phyloP scores from a whole-genome alignment of 2,329 filamentous ascomycete species.

The Diaporthe caulivora region DNA sequence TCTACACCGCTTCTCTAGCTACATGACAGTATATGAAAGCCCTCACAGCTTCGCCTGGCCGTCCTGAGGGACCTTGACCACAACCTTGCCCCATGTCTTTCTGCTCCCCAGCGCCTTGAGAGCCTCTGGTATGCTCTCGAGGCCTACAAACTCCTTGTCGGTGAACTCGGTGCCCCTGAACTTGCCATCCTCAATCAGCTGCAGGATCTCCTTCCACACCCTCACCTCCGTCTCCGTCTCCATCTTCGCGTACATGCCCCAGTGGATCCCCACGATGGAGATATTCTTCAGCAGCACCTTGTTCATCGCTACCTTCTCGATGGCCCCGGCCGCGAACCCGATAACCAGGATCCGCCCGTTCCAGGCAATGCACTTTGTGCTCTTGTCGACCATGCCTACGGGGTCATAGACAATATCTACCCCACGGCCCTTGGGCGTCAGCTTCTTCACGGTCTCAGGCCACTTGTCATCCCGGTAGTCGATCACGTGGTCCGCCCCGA shows the following conservation, averaged over 20 bases:
- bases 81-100: slow-evolving; percentile 96
- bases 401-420: slow-evolving; percentile 97
- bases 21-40: neutral
- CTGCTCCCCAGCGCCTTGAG: slow-evolving; percentile 82
- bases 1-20: neutral
- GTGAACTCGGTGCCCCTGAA: slow-evolving; percentile 86
- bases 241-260: slow-evolving; percentile 84
- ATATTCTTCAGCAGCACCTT: slow-evolving; percentile 95
- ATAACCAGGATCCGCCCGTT: slow-evolving; percentile 90
- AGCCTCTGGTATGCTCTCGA: slow-evolving; percentile 83
- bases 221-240: slow-evolving; percentile 77
- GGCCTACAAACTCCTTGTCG: slow-evolving; percentile 83
- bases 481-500: slow-evolving; percentile 86
- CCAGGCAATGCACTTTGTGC: slow-evolving; percentile 93
- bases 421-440: slow-evolving; percentile 78
- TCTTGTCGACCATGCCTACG: slow-evolving; percentile 88
- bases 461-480: slow-evolving; percentile 78
- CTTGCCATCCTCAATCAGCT: slow-evolving; percentile 81
- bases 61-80: slow-evolving; percentile 84
- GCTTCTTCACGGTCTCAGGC: slow-evolving; percentile 77
- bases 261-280: slow-evolving; percentile 88
- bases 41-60: slow-evolving; percentile 67
- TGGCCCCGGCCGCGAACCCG: slow-evolving; percentile 87
- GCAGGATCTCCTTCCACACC: slow-evolving; percentile 88
- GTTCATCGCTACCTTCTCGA: slow-evolving; percentile 94